A percentile compares a stretch with the other conserved stretches of the same genome.
Evolutionary conservation across 148 eudicot species (phyloP).

Genomic region (Rheum nobile): DNA sequence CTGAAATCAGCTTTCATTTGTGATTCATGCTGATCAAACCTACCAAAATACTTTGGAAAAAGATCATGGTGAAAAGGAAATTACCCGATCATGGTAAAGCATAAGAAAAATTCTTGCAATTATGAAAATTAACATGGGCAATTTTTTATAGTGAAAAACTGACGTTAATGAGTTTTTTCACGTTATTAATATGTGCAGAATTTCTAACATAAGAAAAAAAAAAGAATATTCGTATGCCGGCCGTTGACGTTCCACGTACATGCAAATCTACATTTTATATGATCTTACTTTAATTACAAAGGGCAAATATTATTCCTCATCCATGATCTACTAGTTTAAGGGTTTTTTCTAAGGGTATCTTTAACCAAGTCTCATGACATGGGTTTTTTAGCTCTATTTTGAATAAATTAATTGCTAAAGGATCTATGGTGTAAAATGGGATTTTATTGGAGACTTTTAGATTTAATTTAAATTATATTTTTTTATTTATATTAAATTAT

Average conservation of each 20-base stretch:
- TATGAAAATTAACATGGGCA: not conserved
- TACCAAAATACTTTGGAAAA: not conserved
- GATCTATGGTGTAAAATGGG: too few species aligned
- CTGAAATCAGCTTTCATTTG: too few species aligned
- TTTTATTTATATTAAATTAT: too few species aligned
- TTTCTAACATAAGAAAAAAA: not conserved
- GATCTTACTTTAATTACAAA: slow-evolving; percentile 1
- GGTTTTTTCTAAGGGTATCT: too few species aligned
- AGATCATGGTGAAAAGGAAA: not conserved
- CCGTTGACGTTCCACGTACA: not conserved
- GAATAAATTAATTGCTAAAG: too few species aligned
- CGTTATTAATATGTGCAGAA: not conserved
- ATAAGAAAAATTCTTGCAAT: not conserved
- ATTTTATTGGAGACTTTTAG: too few species aligned
- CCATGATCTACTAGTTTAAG: not conserved
- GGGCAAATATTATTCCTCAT: slow-evolving; percentile 5
- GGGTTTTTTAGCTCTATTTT: too few species aligned
- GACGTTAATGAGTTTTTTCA: not conserved
- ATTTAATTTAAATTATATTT: too few species aligned
- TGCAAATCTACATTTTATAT: slow-evolving; percentile 1
- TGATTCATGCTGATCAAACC: not conserved
- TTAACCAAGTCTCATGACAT: too few species aligned
- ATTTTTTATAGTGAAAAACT: not conserved
- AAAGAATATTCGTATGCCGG: slow-evolving; percentile 1
- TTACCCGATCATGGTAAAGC: not conserved